These are phyloP conservation scores for Thyridium curvatum DNA, from an alignment of 2,329 filamentous ascomycete species.

Conservation along the genomic window DNA sequence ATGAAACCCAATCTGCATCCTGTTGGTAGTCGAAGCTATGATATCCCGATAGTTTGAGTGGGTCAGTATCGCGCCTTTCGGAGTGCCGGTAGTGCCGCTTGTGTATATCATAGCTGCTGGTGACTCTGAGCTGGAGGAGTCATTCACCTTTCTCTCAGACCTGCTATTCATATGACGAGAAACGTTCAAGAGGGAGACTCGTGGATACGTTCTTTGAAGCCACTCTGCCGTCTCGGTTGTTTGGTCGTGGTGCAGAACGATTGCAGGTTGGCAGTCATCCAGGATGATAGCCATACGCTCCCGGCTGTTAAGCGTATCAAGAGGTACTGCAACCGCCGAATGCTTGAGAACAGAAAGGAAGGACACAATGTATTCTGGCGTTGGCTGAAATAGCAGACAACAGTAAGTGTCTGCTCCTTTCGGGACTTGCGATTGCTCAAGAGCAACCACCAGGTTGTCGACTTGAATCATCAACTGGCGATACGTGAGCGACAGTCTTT, in stretches of 20 bases:
- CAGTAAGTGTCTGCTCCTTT: no score
- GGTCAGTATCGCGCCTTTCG: conserved; percentile 55
- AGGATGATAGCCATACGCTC: no score
- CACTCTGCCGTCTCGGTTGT: background rate
- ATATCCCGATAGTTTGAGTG: conserved; percentile 6
- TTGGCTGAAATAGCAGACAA: no score
- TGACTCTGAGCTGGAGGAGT: background rate
- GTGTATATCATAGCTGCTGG: conserved; percentile 59
- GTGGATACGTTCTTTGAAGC: background rate
- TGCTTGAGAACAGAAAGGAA: no score
- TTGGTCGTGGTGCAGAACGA: conserved; percentile 15
- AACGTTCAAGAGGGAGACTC: background rate
- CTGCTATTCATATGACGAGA: background rate
- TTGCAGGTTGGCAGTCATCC: conserved; percentile 15
- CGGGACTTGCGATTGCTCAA: no score
- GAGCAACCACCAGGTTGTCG: no score
- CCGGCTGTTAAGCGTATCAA: no score
- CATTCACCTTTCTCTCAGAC: no score
- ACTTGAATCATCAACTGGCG: no score
- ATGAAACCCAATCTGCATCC: conserved; percentile 6
- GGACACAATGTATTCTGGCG: no score
- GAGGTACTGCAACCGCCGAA: no score
- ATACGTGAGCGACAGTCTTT: no score
- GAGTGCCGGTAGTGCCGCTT: conserved; percentile 64
- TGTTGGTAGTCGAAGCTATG: conserved; percentile 3